Conservation (phyloP, 352 stramenopile genomes). For the Phytopythium kandeliae region DNA sequence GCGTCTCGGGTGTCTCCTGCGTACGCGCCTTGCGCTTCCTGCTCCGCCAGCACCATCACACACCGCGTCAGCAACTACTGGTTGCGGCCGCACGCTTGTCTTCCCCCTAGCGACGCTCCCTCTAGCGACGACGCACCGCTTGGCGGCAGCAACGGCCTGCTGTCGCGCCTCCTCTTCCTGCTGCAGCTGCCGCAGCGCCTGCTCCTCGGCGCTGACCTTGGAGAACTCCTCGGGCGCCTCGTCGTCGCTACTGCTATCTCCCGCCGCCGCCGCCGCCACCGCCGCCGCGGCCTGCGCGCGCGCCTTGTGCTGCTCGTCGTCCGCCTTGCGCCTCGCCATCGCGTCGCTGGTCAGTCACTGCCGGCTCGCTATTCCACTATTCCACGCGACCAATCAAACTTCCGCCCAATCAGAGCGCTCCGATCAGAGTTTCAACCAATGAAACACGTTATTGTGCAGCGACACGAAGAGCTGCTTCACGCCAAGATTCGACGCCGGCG, state of each 20-base stretch:
- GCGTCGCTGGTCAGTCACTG: not conserved
- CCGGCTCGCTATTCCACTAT: too few species aligned
- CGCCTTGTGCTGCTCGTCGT: constrained; percentile 19
- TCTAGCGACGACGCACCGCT: constrained; percentile 27
- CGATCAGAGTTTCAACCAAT: constrained; percentile 19
- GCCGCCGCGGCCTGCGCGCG: constrained; percentile 4
- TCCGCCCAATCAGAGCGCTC: constrained; percentile 19
- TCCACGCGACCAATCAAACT: constrained; percentile 11
- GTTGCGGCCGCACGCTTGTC: too few species aligned
- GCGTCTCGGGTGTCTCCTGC: constrained; percentile 10
- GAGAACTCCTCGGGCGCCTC: constrained; percentile 75
- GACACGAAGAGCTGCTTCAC: not conserved
- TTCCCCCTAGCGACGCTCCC: too few species aligned
- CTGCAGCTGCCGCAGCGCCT: constrained; percentile 38
- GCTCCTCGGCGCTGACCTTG: constrained; percentile 58
- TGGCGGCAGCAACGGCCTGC: constrained; percentile 26
- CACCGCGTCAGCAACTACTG: constrained; percentile 6
- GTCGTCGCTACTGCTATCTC: constrained; percentile 52
- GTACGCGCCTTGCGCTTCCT: constrained; percentile 52
- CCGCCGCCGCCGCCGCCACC: not conserved
- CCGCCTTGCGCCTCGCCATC: constrained; percentile 6
- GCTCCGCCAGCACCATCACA: not conserved
- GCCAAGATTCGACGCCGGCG: not conserved
- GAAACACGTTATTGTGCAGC: not conserved
- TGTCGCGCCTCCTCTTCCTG: constrained; percentile 44